phyloP scores from a whole-genome alignment of 305 asterid genomes.

The Solanum hybrid region DNA sequence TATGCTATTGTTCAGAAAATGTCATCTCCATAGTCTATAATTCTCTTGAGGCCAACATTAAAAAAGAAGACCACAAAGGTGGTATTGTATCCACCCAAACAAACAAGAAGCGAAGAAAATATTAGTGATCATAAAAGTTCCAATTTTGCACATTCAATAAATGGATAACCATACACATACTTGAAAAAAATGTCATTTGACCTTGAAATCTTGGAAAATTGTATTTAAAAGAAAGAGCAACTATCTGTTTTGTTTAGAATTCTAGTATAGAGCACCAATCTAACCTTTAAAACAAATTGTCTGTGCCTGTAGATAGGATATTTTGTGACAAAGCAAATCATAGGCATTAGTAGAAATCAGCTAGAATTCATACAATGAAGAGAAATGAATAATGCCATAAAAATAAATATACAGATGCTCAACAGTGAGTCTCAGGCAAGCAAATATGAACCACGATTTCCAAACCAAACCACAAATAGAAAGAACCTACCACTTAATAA shows the following conservation, averaged over 20 bases:
- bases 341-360: neutral
- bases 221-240: neutral
- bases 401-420: neutral
- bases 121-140: neutral
- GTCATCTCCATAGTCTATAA: neutral
- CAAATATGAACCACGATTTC: neutral
- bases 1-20: neutral
- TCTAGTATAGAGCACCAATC: neutral
- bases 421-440: neutral
- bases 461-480: constrained; percentile 3
- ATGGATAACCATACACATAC: neutral
- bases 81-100: neutral
- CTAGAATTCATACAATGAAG: neutral
- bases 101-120: neutral
- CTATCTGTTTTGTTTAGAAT: neutral
- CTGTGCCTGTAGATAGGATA: neutral
- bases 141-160: neutral
- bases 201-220: neutral
- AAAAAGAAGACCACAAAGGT: neutral
- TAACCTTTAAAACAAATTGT: neutral
- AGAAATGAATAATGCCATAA: neutral
- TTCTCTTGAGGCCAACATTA: neutral
- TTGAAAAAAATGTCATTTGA: neutral
- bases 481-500: constrained; percentile 39
- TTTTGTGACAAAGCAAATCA: neutral